A percentile compares a stretch with the other conserved stretches of the same genome.
Conservation (phyloP, 2,329 filamentous ascomycete species). For the Xylariaceae sp. region DNA sequence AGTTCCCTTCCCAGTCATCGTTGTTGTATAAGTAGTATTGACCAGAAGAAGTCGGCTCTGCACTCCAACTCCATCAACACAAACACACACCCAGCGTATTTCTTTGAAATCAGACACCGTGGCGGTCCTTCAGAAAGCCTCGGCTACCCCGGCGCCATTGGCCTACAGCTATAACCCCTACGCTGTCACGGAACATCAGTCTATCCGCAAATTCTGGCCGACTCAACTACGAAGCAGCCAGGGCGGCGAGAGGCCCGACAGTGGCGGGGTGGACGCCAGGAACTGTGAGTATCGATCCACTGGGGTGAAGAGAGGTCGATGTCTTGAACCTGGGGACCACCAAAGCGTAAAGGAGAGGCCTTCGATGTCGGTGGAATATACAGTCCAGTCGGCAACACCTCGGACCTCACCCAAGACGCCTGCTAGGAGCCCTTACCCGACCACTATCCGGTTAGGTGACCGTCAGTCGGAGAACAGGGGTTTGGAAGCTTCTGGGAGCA, state of each 20-base stretch:
- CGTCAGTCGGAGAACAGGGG: slow-evolving; percentile 25
- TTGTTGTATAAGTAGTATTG: slow-evolving; percentile 1
- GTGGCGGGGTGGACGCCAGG: slow-evolving; percentile 26
- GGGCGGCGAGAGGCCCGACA: slow-evolving; percentile 27
- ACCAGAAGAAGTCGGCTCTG: slow-evolving; percentile 2
- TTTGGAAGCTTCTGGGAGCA: slow-evolving; percentile 28
- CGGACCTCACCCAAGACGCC: slow-evolving; percentile 43
- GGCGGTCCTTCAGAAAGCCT: slow-evolving; percentile 33
- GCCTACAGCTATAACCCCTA: slow-evolving; percentile 26
- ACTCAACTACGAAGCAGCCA: slow-evolving; percentile 25
- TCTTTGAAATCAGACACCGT: slow-evolving; percentile 21
- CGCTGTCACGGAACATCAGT: slow-evolving; percentile 28
- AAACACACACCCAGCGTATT: background rate
- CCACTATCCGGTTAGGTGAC: slow-evolving; percentile 31
- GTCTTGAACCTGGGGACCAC: slow-evolving; percentile 48
- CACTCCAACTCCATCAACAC: background rate
- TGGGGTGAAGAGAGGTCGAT: slow-evolving; percentile 45
- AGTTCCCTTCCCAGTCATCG: background rate
- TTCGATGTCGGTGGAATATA: slow-evolving; percentile 59
- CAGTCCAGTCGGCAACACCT: slow-evolving; percentile 51
- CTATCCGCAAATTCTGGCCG: slow-evolving; percentile 23
- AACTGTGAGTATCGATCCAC: slow-evolving; percentile 27
- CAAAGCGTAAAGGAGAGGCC: slow-evolving; percentile 52
- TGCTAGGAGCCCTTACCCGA: slow-evolving; percentile 31
- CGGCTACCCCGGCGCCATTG: slow-evolving; percentile 32